A percentile compares a stretch with the other conserved stretches of the same genome.
Evolutionary conservation across 2,329 filamentous ascomycete species (phyloP).

Genomic region (Chaetoscypha palmicola): DNA sequence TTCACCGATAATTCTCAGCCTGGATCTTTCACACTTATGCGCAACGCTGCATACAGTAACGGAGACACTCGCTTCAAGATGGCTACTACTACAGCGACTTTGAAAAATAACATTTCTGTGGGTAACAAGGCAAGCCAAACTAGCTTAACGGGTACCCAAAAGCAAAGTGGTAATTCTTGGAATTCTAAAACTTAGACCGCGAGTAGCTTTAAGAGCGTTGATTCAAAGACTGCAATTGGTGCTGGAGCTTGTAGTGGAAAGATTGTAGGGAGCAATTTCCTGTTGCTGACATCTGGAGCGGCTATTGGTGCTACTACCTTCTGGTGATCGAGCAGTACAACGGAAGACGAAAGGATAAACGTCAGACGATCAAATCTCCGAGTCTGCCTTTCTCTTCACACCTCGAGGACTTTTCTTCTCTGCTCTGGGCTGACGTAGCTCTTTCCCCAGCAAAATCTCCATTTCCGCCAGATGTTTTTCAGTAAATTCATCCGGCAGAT

Average conservation of each 20-base stretch:
- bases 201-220: slow-evolving; percentile 34
- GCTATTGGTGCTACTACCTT: slow-evolving; percentile 36
- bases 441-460: no score
- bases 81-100: slow-evolving; percentile 30
- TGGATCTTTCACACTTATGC: slow-evolving; percentile 34
- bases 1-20: slow-evolving; percentile 42
- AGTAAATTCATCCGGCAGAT: no score
- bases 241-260: slow-evolving; percentile 34
- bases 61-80: slow-evolving; percentile 36
- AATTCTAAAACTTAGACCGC: slow-evolving; percentile 35
- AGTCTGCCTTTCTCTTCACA: no score
- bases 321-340: slow-evolving; percentile 11
- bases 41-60: slow-evolving; percentile 43
- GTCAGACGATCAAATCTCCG: no score
- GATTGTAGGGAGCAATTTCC: slow-evolving; percentile 36
- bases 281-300: slow-evolving; percentile 34
- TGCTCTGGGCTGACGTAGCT: no score
- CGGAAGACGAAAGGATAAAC: no score
- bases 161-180: slow-evolving; percentile 38
- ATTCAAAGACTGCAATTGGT: slow-evolving; percentile 32
- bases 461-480: no score
- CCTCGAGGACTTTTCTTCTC: no score
- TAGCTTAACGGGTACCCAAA: slow-evolving; percentile 22
- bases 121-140: slow-evolving; percentile 29
- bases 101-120: slow-evolving; percentile 36